These are phyloP conservation scores for Aurifilum marmelostoma DNA, from an alignment of 2,329 filamentous ascomycete species.

Conservation along the genomic window DNA sequence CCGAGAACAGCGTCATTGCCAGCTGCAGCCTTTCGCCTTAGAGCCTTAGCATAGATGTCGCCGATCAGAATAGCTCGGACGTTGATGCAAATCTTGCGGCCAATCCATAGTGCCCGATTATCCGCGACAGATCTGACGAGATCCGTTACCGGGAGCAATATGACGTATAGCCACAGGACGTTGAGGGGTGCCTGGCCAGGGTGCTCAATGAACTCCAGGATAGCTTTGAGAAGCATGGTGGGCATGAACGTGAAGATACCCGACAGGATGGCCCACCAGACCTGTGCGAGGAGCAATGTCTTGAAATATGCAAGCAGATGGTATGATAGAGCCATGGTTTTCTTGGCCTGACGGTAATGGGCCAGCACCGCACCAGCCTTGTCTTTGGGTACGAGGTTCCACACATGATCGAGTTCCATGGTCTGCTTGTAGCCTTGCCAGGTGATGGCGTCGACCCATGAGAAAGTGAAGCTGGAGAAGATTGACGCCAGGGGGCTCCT, in stretches of 20 bases:
- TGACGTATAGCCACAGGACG: constrained; percentile 94
- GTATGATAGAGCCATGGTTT: constrained; percentile 75
- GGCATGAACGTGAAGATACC: constrained; percentile 89
- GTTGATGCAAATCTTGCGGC: constrained; percentile 90
- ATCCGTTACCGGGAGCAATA: constrained; percentile 83
- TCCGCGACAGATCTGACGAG: constrained; percentile 80
- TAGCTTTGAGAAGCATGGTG: constrained; percentile 86
- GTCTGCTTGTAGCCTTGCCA: constrained; percentile 86
- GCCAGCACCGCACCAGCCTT: constrained; percentile 81
- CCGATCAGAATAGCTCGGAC: constrained; percentile 94
- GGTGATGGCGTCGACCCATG: constrained; percentile 88
- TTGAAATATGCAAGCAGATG: constrained; percentile 88
- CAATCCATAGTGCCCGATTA: constrained; percentile 88
- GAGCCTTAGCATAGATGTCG: constrained; percentile 94
- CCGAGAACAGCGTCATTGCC: constrained; percentile 75
- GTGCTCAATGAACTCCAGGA: constrained; percentile 91
- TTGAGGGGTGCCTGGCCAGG: constrained; percentile 76
- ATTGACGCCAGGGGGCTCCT: constrained; percentile 86
- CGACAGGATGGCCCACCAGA: constrained; percentile 75
- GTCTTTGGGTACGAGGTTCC: constrained; percentile 87
- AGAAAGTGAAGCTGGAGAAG: constrained; percentile 84
- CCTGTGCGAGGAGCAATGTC: constrained; percentile 73
- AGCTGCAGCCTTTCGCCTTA: constrained; percentile 86
- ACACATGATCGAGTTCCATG: constrained; percentile 82
- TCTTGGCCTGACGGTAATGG: constrained; percentile 83